Evolutionary conservation across 164 flowering plant genomes (phyloP).

Genomic region (Kalanchoe fedtschenkoi): DNA sequence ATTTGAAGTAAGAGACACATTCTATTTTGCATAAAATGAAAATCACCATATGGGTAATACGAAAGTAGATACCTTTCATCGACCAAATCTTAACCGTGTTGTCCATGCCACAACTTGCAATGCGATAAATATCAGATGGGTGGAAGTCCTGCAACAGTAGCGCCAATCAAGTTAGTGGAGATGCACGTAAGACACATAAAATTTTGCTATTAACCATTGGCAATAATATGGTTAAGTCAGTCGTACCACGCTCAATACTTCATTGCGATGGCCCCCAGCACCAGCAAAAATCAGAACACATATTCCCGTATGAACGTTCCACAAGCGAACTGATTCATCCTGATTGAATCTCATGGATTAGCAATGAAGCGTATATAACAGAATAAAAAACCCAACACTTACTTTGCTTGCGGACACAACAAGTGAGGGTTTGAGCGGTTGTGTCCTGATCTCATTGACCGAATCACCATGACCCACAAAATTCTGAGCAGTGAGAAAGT

Average conservation of each 20-base stretch:
- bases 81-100: constrained; percentile 99
- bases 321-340: constrained; percentile 97
- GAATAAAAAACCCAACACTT: constrained; percentile 5
- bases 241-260: constrained; percentile 91
- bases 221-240: neutral
- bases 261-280: constrained; percentile 98
- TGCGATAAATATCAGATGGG: constrained; percentile 85
- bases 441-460: constrained; percentile 91
- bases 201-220: neutral
- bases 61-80: constrained; percentile 65
- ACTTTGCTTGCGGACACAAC: constrained; percentile 95
- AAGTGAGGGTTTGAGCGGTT: constrained; percentile 75
- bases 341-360: constrained; percentile 15
- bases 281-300: constrained; percentile 97
- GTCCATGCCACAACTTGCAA: constrained; percentile 99
- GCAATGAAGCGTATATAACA: neutral
- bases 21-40: neutral
- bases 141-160: constrained; percentile 71
- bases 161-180: neutral
- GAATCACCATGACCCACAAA: constrained; percentile 99
- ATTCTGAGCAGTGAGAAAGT: constrained; percentile 39
- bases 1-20: no score
- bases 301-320: constrained; percentile 95
- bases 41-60: neutral
- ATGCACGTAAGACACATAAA: neutral